Evolutionary conservation across 768 basidiomycete genomes (phyloP).

Genomic region (Suillus occidentalis): DNA sequence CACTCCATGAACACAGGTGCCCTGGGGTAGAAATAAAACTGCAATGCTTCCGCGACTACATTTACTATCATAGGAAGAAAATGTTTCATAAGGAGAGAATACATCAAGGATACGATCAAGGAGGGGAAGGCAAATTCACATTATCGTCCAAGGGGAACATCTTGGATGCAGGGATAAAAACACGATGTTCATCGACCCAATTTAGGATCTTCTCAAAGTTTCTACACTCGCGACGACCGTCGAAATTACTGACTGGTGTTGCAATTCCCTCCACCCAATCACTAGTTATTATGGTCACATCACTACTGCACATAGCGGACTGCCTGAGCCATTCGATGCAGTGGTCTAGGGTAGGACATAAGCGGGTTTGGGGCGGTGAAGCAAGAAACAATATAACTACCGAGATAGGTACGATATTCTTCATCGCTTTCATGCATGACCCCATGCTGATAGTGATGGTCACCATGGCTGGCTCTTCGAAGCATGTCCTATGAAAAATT

Average conservation of each 20-base stretch:
- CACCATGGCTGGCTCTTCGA: constrained; percentile 9
- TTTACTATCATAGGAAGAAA: background rate
- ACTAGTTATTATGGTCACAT: constrained; percentile 10
- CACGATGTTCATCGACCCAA: constrained; percentile 1
- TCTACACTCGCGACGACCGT: background rate
- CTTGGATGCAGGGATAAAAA: background rate
- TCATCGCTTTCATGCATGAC: background rate
- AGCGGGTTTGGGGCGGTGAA: background rate
- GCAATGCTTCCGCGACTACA: background rate
- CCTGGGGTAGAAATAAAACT: background rate
- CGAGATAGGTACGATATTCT: constrained; percentile 1
- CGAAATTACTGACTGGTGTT: background rate
- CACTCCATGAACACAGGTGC: background rate
- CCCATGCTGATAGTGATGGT: constrained; percentile 4
- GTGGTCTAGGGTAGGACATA: constrained; percentile 1
- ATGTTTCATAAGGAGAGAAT: background rate
- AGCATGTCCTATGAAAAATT: constrained; percentile 8
- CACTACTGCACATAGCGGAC: constrained; percentile 11
- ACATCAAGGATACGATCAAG: background rate
- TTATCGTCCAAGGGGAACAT: background rate
- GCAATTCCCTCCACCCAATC: constrained; percentile 9
- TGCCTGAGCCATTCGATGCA: constrained; percentile 14
- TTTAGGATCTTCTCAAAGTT: background rate
- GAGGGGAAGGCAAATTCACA: background rate
- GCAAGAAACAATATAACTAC: constrained; percentile 2